These are phyloP conservation scores for Brassica balearica DNA, from an alignment of 441 rosid genomes.

Conservation along the genomic window DNA sequence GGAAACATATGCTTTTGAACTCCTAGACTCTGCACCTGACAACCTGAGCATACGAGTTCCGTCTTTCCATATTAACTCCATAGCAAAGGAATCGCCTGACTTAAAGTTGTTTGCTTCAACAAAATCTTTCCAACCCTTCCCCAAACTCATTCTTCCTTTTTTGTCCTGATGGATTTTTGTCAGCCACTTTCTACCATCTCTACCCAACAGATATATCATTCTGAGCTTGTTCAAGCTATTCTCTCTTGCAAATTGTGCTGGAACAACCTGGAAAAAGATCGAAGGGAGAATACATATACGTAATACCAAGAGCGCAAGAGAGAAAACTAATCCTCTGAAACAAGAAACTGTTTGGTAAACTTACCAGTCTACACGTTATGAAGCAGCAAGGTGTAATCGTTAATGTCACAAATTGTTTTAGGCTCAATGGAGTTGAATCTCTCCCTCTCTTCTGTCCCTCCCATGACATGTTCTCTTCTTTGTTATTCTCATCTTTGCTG, in stretches of 20 bases:
- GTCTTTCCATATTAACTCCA: slow-evolving; percentile 14
- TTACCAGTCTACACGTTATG: slow-evolving; percentile 1
- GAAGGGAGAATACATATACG: not conserved
- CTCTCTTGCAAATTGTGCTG: not conserved
- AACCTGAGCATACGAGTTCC: slow-evolving; percentile 13
- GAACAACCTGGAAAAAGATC: not conserved
- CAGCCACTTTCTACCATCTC: slow-evolving; percentile 19
- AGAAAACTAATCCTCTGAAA: not conserved
- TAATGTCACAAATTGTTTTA: slow-evolving; percentile 6
- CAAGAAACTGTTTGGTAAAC: not conserved
- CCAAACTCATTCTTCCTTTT: not conserved
- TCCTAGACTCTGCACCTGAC: not conserved
- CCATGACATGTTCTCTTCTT: not conserved
- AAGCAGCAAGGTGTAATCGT: slow-evolving; percentile 4
- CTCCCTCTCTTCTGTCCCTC: not conserved
- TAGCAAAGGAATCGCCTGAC: not conserved
- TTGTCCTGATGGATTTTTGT: not conserved
- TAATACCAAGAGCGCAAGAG: not conserved
- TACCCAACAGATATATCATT: slow-evolving; percentile 6
- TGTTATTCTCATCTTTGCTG: not conserved
- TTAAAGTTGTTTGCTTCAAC: slow-evolving; percentile 13
- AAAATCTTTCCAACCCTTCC: slow-evolving; percentile 8
- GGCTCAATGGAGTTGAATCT: not conserved
- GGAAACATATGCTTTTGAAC: slow-evolving; percentile 9
- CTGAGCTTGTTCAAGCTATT: slow-evolving; percentile 9